phyloP scores from a whole-genome alignment of 129 eudicot genomes.

The Kitagawia praeruptora region DNA sequence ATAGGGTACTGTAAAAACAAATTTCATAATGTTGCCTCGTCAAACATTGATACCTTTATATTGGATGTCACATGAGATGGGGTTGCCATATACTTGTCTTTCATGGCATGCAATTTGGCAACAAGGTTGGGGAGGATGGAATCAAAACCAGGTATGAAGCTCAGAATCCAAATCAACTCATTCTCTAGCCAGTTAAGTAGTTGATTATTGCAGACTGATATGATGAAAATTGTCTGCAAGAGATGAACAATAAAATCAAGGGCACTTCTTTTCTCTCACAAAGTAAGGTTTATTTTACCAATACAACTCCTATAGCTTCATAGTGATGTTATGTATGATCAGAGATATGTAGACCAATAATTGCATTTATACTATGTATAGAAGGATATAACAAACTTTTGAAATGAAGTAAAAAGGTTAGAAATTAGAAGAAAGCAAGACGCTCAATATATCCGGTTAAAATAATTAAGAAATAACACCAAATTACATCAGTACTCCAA shows the following conservation, averaged over 20 bases:
- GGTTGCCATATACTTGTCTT: conserved; percentile 71
- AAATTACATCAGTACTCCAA: not conserved
- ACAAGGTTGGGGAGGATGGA: conserved; percentile 52
- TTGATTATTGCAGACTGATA: conserved; percentile 95
- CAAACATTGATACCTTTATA: conserved; percentile 34
- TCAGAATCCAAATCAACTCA: conserved; percentile 69
- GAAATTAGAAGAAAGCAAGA: not conserved
- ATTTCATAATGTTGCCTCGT: not conserved
- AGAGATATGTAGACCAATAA: not conserved
- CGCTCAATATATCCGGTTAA: not conserved
- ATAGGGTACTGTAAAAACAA: not conserved
- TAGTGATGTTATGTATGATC: not conserved
- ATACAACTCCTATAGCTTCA: not conserved
- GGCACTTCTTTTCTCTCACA: not conserved
- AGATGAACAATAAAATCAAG: not conserved
- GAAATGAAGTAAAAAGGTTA: not conserved
- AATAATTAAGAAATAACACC: not conserved
- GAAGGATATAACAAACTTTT: not conserved
- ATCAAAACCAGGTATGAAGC: conserved; percentile 71
- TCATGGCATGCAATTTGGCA: conserved; percentile 68
- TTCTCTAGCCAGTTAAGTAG: conserved; percentile 89
- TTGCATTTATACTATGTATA: not conserved
- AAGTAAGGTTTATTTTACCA: not conserved
- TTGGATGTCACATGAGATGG: conserved; percentile 52
- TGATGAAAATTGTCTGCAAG: conserved; percentile 71